Evolutionary conservation across 75 land plant species (phyloP), one percentile per base, ranked within the genome.

Genomic region (Cupressus sempervirens): DNA sequence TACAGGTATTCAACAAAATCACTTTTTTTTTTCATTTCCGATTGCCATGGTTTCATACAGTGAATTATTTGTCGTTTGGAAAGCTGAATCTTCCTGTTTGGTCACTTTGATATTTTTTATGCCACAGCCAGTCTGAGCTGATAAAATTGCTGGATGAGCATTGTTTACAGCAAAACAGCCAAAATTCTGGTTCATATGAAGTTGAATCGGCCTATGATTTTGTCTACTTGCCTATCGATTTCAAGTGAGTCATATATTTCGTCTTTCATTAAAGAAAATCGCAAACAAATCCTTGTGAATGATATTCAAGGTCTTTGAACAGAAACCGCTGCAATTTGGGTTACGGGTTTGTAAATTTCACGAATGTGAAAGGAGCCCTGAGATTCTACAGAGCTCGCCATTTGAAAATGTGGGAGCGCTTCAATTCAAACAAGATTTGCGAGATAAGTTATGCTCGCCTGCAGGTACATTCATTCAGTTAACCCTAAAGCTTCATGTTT

Each of bases 181-280:
- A 79, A 72, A 18, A 15, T 16, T 40, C 52, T 58, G 87, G 52
- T 20, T 13, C 84, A 0, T 74, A 83, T 26, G 88, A 88, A 58
- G 84, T 83, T 18, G 87, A 82, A 2, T 91, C 93, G 16, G 93
- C 96, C 0, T 93, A 85, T 84, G 95, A 95, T 86, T 93, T 95
- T 75, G 85, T 93, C 7, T 95, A 95, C 58, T 84, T 93, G 65
- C 96, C 96, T 1, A 89, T 95, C 26, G 96, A 95, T 84, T 95
- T 95, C 88, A 86, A 83, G 96, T 95, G 90, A 82, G 88, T 54
- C 4, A 62, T 7, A 5, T 62, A 23, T 7, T 62, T 23, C 3
- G 4, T 56, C 23, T 26, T 62, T 0, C 53, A 50, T 50, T 50
- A 50, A 50, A 50, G 1, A 0, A 50, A 13, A 50, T 15, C 2